A percentile compares a stretch with the other conserved stretches of the same genome.
These are phyloP conservation scores for Crithidia brevicula DNA, from an alignment of 208 protist genomes.

Conservation along the genomic window DNA sequence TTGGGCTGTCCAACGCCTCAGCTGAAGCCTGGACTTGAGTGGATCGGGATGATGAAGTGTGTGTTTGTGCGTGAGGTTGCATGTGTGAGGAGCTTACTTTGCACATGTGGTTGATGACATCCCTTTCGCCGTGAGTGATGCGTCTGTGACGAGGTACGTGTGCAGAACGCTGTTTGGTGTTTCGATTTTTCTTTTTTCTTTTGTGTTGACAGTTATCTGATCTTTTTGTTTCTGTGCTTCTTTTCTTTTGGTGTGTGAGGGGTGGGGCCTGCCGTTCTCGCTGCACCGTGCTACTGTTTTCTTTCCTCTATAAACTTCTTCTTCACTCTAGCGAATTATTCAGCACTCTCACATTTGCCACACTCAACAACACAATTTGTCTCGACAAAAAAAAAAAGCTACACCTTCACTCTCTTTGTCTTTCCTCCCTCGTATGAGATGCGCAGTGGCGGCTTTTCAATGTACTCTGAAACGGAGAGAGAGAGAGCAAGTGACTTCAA, in stretches of 20 bases:
- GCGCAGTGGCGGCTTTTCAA: slow-evolving; percentile 1
- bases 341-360: neutral
- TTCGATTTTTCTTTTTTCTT: neutral
- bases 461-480: too few species aligned
- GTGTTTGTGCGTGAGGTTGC: slow-evolving; percentile 2
- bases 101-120: neutral
- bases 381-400: too few species aligned
- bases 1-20: neutral
- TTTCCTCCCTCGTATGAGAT: slow-evolving; percentile 8
- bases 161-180: too few species aligned
- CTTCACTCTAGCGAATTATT: slow-evolving; percentile 25
- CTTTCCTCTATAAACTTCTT: slow-evolving; percentile 1
- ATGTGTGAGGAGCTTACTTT: neutral
- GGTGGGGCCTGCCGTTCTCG: too few species aligned
- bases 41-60: too few species aligned
- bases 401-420: slow-evolving; percentile 25
- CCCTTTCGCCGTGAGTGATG: too few species aligned
- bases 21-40: too few species aligned
- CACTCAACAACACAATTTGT: slow-evolving; percentile 12
- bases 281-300: neutral
- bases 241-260: neutral
- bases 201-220: neutral
- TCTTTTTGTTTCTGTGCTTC: slow-evolving; percentile 1
- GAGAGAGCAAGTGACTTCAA: too few species aligned
- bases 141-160: too few species aligned